Evolutionary conservation across 495 filamentous ascomycete genomes (phyloP).

Genomic region (Achaetomiella virescens): DNA sequence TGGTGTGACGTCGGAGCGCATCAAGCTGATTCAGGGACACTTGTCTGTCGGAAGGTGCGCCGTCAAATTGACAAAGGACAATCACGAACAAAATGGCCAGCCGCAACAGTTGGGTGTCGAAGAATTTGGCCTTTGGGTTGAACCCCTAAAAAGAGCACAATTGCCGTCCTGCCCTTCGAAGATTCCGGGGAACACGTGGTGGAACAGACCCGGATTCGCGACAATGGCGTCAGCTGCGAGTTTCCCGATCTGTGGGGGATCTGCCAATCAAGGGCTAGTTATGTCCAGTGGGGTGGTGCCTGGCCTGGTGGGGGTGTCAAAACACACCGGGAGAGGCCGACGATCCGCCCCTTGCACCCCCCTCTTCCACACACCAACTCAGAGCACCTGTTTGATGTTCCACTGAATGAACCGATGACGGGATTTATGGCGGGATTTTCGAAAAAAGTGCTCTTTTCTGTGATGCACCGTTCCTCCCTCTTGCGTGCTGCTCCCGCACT

Average conservation of each 20-base stretch:
- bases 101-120: no score
- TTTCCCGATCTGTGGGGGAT: conserved; percentile 5
- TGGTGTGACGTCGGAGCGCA: conserved; percentile 1
- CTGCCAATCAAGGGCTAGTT: conserved; percentile 10
- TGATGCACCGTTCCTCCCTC: no score
- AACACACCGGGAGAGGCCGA: background rate
- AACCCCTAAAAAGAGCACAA: no score
- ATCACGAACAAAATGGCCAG: background rate
- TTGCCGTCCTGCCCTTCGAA: no score
- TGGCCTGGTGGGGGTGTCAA: background rate
- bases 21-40: background rate
- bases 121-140: no score
- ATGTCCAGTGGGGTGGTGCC: background rate
- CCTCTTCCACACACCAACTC: background rate
- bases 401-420: no score
- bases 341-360: background rate
- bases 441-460: no score
- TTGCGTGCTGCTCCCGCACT: no score
- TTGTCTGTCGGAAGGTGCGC: background rate
- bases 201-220: background rate
- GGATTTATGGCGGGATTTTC: no score
- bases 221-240: conserved; percentile 4
- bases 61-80: no score
- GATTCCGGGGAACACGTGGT: background rate
- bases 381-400: no score